A percentile compares a stretch with the other conserved stretches of the same genome.
Evolutionary conservation across 73 alveolate species (phyloP).

Genomic region (Paramecium sexaurelia): DNA sequence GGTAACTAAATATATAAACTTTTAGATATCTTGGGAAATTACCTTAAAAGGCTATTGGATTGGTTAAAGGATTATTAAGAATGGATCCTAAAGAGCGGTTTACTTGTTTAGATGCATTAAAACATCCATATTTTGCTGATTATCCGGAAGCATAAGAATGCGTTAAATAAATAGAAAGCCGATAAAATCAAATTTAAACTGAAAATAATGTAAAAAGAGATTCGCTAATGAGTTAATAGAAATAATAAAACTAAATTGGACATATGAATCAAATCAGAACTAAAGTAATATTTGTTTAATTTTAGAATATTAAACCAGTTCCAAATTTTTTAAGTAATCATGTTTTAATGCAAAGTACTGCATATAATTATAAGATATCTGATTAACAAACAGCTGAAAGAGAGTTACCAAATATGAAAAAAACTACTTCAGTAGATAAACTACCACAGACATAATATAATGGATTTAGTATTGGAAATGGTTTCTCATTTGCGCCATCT

Average conservation of each 20-base stretch:
- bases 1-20: constrained; percentile 43
- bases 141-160: constrained; percentile 56
- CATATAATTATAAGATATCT: constrained; percentile 37
- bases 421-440: constrained; percentile 40
- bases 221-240: not conserved
- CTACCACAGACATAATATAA: constrained; percentile 31
- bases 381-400: constrained; percentile 15
- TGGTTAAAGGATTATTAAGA: constrained; percentile 77
- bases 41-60: constrained; percentile 67
- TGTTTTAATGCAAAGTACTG: constrained; percentile 30
- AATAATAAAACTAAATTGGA: not conserved
- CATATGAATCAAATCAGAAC: not conserved
- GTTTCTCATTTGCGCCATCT: constrained; percentile 25
- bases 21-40: constrained; percentile 82
- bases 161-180: constrained; percentile 18
- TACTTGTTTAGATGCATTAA: constrained; percentile 75
- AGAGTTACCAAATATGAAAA: not conserved
- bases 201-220: not conserved
- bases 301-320: not conserved
- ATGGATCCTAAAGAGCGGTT: constrained; percentile 89
- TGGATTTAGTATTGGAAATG: constrained; percentile 36
- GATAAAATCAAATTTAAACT: not conserved
- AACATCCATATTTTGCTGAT: constrained; percentile 84
- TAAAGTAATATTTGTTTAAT: not conserved
- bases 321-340: constrained; percentile 42